Base-by-base conservation (phyloP, 2,329 filamentous ascomycete genomes). In the Alternaria panax region DNA sequence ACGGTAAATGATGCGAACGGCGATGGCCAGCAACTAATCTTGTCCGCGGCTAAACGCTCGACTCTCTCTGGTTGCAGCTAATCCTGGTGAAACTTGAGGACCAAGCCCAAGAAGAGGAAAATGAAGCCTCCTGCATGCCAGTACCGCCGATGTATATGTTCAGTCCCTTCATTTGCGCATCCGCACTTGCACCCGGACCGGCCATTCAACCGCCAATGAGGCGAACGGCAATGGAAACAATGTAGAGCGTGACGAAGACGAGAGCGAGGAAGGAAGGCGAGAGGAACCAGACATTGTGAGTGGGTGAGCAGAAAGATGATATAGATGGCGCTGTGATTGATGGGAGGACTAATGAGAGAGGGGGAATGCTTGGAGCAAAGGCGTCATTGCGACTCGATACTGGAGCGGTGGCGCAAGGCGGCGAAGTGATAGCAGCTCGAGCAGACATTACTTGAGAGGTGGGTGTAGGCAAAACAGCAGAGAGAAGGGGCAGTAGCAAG, bases 221-320 rank as follows among this genome's bases (percentile, higher is more conserved):
- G 62, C 83, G 81, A 14, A 83, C 67, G 43, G 83, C 42, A 63
- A 83, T 83, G 4, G 80, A 66, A 22, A 78, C 18, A 27, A 83
- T 74, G 57, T 83, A 81, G 7, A 81, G 72, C 12, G 72, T 69
- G 32, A 83, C 80, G 54, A 82, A 83, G 48, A 65, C 51, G 20
- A 67, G 62, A 55, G 67, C 55, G 38, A 70, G 60, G 46, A 51
- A 60, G 20, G 62, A 67, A 53, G 66, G 60, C 51, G 62, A 67
- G 53, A 70, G 57, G n/a, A 63, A 16, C 60, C 63, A 68, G 34
- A 70, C 59, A 54, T 62, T 67, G 51, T 63, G 63, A 53, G 58
- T 62, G 27, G 66, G 63, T 18, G 64, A 66, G 42, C 60, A 80
- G 65, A 76, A 80, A 57, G 51, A 55, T 52, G 45, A 32, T 52